phyloP scores from a whole-genome alignment of 2,329 filamentous ascomycete species.

The Colletotrichum tropicicola region DNA sequence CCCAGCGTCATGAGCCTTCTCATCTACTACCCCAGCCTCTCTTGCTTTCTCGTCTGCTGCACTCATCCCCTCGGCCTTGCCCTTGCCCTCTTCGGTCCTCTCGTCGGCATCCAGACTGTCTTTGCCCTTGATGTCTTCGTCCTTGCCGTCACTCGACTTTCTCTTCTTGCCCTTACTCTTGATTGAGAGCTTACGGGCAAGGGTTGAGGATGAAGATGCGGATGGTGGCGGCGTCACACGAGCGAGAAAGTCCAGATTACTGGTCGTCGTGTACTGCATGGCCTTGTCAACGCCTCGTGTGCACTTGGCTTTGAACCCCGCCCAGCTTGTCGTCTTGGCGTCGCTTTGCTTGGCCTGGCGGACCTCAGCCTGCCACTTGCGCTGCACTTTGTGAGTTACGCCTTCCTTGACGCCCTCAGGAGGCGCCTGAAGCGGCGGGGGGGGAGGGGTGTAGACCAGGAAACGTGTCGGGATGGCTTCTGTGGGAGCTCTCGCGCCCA shows the following conservation, averaged over 20 bases:
- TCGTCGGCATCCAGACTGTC: background rate
- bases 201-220: background rate
- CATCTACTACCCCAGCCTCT: background rate
- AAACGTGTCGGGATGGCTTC: slow-evolving; percentile 20
- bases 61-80: background rate
- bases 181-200: slow-evolving; percentile 2
- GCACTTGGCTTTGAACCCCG: slow-evolving; percentile 26
- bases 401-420: slow-evolving; percentile 26
- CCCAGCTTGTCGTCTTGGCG: slow-evolving; percentile 26
- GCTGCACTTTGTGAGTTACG: slow-evolving; percentile 26
- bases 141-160: background rate
- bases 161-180: slow-evolving; percentile 21
- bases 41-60: background rate
- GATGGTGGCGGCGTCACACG: slow-evolving; percentile 14
- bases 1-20: background rate
- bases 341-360: slow-evolving; percentile 24
- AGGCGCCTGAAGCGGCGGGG: slow-evolving; percentile 21
- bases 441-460: slow-evolving; percentile 23
- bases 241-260: slow-evolving; percentile 22
- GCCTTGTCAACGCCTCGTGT: slow-evolving; percentile 21
- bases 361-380: slow-evolving; percentile 25
- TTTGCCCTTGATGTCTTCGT: slow-evolving; percentile 1
- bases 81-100: background rate
- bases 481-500: background rate
- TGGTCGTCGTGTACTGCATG: slow-evolving; percentile 27